Percentiles rank a stretch among this genome's conserved stretches.
Evolutionary conservation across 108 stramenopile species (phyloP).

Genomic region (Skeletonema marinoi): DNA sequence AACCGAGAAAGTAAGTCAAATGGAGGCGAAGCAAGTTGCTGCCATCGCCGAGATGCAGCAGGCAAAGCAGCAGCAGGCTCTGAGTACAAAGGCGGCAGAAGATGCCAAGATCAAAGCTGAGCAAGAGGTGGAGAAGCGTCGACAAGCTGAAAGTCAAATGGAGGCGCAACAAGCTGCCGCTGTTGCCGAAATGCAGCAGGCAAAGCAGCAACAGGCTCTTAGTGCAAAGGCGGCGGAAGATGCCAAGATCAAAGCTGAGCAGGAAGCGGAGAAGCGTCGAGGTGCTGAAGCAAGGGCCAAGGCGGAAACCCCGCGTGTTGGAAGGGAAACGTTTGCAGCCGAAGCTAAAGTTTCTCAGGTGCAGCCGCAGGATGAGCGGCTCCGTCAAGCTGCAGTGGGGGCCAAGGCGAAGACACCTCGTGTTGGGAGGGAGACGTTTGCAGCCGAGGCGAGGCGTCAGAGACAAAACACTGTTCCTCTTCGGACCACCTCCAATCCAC

Average conservation of each 20-base stretch:
- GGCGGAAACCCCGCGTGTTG: not conserved
- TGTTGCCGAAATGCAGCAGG: not conserved
- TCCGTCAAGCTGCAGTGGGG: not conserved
- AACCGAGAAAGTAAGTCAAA: not conserved
- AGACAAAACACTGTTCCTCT: not conserved
- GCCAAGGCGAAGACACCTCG: not conserved
- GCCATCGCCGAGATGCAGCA: not conserved
- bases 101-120: not conserved
- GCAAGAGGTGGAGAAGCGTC: not conserved
- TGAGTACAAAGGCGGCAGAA: not conserved
- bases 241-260: not conserved
- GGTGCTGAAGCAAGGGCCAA: not conserved
- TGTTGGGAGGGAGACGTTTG: not conserved
- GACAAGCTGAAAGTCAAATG: not conserved
- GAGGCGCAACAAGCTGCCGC: not conserved
- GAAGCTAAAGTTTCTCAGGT: not conserved
- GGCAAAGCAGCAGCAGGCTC: not conserved
- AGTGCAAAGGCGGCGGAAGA: not conserved
- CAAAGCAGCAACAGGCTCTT: not conserved
- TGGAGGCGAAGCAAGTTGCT: conserved; percentile 2
- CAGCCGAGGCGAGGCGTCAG: not conserved
- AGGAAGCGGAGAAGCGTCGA: not conserved
- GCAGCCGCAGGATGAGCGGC: not conserved
- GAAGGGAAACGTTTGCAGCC: not conserved
- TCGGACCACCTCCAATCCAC: not conserved